Percentiles rank a stretch among this genome's conserved stretches.
phyloP scores from a whole-genome alignment of 345 rosid genomes.

The Theobroma cacao region DNA sequence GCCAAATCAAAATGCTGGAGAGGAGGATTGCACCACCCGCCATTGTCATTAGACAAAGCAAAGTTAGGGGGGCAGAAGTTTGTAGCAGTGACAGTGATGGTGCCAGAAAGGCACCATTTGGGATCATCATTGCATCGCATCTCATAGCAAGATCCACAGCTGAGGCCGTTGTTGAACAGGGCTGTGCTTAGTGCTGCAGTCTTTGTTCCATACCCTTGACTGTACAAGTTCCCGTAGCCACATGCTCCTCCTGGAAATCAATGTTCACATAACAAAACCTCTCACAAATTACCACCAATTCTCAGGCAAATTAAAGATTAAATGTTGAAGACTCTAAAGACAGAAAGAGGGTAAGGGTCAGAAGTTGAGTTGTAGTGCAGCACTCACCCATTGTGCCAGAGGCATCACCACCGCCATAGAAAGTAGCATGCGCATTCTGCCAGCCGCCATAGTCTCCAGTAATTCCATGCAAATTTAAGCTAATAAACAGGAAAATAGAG shows the following conservation, averaged over 20 bases:
- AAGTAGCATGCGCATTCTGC: conserved; percentile 45
- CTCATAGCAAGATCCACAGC: conserved; percentile 44
- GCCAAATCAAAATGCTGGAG: conserved; percentile 61
- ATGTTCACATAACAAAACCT: background rate
- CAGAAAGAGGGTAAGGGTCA: background rate
- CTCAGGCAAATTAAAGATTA: no score
- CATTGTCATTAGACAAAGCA: conserved; percentile 46
- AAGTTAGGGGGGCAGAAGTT: conserved; percentile 61
- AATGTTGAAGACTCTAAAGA: background rate
- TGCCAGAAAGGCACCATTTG: conserved; percentile 40
- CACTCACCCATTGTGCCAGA: conserved; percentile 45
- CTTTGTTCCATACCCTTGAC: conserved; percentile 44
- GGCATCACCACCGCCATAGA: conserved; percentile 49
- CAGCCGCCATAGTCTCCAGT: conserved; percentile 37
- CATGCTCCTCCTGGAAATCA: conserved; percentile 45
- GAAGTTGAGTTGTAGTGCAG: background rate
- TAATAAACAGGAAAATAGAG: conserved; percentile 6
- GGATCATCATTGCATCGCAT: conserved; percentile 36
- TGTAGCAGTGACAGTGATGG: conserved; percentile 39
- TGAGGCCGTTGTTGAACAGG: conserved; percentile 41
- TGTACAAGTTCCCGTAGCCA: conserved; percentile 43
- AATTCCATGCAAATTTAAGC: conserved; percentile 7
- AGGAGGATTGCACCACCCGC: conserved; percentile 74
- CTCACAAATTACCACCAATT: background rate
- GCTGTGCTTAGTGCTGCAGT: conserved; percentile 45